A percentile compares a stretch with the other conserved stretches of the same genome.
Conservation (phyloP, 345 rosid species). For the Turnera subulata region DNA sequence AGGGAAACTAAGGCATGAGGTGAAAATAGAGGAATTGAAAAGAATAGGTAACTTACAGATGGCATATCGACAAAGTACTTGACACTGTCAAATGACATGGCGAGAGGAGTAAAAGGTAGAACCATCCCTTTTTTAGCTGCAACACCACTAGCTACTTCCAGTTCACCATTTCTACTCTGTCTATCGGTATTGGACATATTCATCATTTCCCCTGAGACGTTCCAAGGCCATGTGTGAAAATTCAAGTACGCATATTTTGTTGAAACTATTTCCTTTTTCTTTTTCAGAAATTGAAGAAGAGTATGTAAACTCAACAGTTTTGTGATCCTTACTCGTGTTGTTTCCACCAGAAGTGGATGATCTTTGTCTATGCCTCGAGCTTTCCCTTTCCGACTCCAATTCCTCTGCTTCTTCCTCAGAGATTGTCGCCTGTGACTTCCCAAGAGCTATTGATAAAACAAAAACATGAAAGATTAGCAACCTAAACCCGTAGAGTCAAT, state of each 20-base stretch:
- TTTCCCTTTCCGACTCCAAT: slow-evolving; percentile 25
- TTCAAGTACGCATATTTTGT: background rate
- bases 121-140: slow-evolving; percentile 64
- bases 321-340: slow-evolving; percentile 37
- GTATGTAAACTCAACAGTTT: background rate
- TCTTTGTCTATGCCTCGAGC: slow-evolving; percentile 19
- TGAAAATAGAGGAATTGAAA: too few relatives aligned
- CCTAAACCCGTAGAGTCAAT: background rate
- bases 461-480: background rate
- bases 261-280: too few relatives aligned
- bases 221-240: slow-evolving; percentile 5
- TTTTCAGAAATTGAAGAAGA: background rate
- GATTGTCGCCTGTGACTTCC: slow-evolving; percentile 57
- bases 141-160: slow-evolving; percentile 25
- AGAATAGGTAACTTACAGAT: slow-evolving; percentile 33
- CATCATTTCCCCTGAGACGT: slow-evolving; percentile 43
- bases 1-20: too few relatives aligned
- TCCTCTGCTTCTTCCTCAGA: slow-evolving; percentile 49
- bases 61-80: slow-evolving; percentile 83
- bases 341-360: slow-evolving; percentile 41
- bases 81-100: slow-evolving; percentile 67
- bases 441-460: slow-evolving; percentile 44
- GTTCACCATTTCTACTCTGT: slow-evolving; percentile 27
- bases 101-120: slow-evolving; percentile 73
- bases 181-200: slow-evolving; percentile 21